Percentiles rank a stretch among this genome's conserved stretches.
Conservation (phyloP, 2,329 filamentous ascomycete genomes). For the Sclerotiophoma versabilis region DNA sequence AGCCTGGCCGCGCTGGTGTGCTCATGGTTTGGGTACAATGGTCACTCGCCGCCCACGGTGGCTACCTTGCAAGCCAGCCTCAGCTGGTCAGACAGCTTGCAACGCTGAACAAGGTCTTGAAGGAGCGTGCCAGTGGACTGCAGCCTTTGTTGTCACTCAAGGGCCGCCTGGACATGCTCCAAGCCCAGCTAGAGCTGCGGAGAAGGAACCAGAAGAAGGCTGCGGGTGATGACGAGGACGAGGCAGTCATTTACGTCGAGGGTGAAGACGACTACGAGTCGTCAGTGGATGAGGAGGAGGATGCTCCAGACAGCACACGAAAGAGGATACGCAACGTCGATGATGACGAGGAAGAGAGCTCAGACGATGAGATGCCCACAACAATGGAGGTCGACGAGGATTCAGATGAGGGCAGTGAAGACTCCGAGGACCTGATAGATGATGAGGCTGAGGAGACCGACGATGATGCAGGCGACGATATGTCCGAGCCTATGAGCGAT, state of each 20-base stretch:
- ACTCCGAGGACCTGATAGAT: slow-evolving; percentile 58
- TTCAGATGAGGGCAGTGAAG: slow-evolving; percentile 64
- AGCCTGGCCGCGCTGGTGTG: slow-evolving; percentile 86
- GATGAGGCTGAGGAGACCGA: slow-evolving; percentile 60
- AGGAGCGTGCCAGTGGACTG: slow-evolving; percentile 82
- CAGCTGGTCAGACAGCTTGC: slow-evolving; percentile 79
- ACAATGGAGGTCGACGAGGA: slow-evolving; percentile 56
- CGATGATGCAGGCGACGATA: slow-evolving; percentile 55
- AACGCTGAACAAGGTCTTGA: slow-evolving; percentile 83
- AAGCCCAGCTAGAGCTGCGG: slow-evolving; percentile 84
- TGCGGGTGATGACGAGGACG: slow-evolving; percentile 68
- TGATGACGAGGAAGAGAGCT: slow-evolving; percentile 44
- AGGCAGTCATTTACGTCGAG: slow-evolving; percentile 85
- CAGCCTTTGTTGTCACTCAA: slow-evolving; percentile 86
- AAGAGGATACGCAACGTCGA: slow-evolving; percentile 36
- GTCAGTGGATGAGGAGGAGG: slow-evolving; percentile 51
- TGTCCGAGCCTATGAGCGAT: slow-evolving; percentile 55
- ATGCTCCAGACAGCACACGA: slow-evolving; percentile 20
- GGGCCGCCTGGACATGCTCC: slow-evolving; percentile 93
- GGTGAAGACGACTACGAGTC: slow-evolving; percentile 71
- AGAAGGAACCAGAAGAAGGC: slow-evolving; percentile 69
- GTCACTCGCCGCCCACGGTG: slow-evolving; percentile 90
- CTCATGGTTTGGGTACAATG: slow-evolving; percentile 97
- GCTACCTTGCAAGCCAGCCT: slow-evolving; percentile 85
- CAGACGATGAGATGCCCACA: slow-evolving; percentile 65